phyloP scores from a whole-genome alignment of 192 early-diverging fungal species.

The Ambispora gerdemannii region DNA sequence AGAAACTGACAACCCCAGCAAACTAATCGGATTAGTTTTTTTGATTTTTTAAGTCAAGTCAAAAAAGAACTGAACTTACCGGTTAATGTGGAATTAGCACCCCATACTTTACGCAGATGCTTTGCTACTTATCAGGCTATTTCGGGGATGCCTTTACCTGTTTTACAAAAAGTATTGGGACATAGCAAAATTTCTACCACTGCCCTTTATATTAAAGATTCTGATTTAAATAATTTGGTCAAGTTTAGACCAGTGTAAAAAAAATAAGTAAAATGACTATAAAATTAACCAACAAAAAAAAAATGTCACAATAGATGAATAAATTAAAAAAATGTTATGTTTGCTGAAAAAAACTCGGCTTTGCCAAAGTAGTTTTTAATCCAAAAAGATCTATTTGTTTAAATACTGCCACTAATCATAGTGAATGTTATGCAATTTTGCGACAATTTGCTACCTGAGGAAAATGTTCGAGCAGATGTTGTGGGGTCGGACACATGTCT shows the following conservation, averaged over 20 bases:
- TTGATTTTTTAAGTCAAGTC: background rate
- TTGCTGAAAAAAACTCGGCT: slow-evolving; percentile 2
- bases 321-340: slow-evolving; percentile 3
- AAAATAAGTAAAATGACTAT: slow-evolving; percentile 3
- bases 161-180: background rate
- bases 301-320: slow-evolving; percentile 1
- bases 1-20: background rate
- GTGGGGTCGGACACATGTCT: slow-evolving; percentile 1
- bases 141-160: too few relatives aligned
- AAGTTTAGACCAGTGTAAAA: background rate
- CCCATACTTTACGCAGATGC: background rate
- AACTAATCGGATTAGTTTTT: slow-evolving; percentile 15
- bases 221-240: too few relatives aligned
- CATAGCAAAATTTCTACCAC: slow-evolving; percentile 11
- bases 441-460: slow-evolving; percentile 1
- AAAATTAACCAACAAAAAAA: background rate
- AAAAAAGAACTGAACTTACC: slow-evolving; percentile 16
- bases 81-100: slow-evolving; percentile 1
- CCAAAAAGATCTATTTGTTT: slow-evolving; percentile 2
- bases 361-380: slow-evolving; percentile 1
- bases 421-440: background rate
- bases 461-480: background rate
- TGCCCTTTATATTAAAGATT: too few relatives aligned
- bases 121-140: slow-evolving; percentile 15
- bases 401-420: background rate